Conservation (phyloP, 257 asterid species). For the Phtheirospermum japonicum region DNA sequence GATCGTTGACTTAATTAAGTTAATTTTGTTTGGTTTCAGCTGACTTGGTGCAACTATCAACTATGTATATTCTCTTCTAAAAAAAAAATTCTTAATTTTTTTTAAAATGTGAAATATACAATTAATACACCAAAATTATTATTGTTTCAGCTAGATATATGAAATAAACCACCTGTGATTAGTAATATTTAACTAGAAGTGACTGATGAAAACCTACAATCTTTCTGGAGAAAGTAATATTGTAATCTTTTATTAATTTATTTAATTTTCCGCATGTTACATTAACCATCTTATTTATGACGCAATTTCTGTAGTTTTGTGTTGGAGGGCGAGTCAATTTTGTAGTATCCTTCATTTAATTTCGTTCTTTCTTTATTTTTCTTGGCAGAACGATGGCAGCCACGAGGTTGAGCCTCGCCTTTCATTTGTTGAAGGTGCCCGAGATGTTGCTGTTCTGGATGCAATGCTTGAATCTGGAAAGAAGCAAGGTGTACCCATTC, state of each 20-base stretch:
- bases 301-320: too few species aligned
- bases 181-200: neutral
- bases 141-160: too few species aligned
- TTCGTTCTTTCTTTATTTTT: neutral
- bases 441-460: slow-evolving; percentile 80
- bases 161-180: too few species aligned
- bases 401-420: slow-evolving; percentile 60
- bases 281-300: neutral
- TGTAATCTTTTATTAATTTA: neutral
- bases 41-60: too few species aligned
- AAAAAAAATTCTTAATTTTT: too few species aligned
- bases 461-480: slow-evolving; percentile 94
- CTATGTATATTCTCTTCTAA: too few species aligned
- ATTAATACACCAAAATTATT: too few species aligned
- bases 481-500: slow-evolving; percentile 57
- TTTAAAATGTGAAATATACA: too few species aligned
- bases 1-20: neutral
- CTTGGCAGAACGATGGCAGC: slow-evolving; percentile 51
- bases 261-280: neutral
- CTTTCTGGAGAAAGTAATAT: neutral
- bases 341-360: neutral
- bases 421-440: slow-evolving; percentile 72
- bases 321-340: neutral
- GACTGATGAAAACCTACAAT: too few species aligned
- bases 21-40: neutral